phyloP scores from a whole-genome alignment of 2,329 filamentous ascomycete genomes.

The Aspergillus sp. region DNA sequence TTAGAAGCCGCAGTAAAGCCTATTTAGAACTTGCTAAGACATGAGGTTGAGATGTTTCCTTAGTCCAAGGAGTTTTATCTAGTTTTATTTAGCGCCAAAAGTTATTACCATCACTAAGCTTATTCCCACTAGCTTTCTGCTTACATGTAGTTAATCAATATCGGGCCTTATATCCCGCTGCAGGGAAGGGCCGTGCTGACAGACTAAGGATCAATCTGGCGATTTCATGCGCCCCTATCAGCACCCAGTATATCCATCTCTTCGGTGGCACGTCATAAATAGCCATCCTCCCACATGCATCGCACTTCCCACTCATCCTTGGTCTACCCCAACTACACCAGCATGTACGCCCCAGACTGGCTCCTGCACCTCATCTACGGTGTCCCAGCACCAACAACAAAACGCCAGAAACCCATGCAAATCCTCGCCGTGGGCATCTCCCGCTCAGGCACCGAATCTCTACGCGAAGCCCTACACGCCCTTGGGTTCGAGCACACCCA shows the following conservation, averaged over 20 bases:
- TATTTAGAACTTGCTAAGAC: too few species aligned
- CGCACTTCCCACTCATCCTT: not conserved
- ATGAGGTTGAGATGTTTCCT: too few species aligned
- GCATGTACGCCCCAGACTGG: not conserved
- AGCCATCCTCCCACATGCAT: not conserved
- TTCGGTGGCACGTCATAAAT: not conserved
- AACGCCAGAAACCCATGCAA: slow-evolving; percentile 16
- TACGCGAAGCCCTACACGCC: slow-evolving; percentile 22
- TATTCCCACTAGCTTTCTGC: too few species aligned
- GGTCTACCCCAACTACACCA: not conserved
- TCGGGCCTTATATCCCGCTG: too few species aligned
- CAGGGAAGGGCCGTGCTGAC: too few species aligned
- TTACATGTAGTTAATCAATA: too few species aligned
- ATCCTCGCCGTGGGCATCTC: slow-evolving; percentile 24
- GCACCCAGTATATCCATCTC: too few species aligned
- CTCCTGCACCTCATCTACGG: slow-evolving; percentile 5
- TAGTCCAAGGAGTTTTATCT: too few species aligned
- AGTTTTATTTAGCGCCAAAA: too few species aligned
- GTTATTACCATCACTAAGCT: too few species aligned
- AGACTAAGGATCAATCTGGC: not conserved
- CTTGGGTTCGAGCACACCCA: slow-evolving; percentile 23
- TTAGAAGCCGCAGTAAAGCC: too few species aligned
- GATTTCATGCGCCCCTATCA: not conserved
- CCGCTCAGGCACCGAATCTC: slow-evolving; percentile 25
- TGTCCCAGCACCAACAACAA: slow-evolving; percentile 1